Evolutionary conservation across 2,329 filamentous ascomycete species (phyloP).

Genomic region (Lanzia echinophila): DNA sequence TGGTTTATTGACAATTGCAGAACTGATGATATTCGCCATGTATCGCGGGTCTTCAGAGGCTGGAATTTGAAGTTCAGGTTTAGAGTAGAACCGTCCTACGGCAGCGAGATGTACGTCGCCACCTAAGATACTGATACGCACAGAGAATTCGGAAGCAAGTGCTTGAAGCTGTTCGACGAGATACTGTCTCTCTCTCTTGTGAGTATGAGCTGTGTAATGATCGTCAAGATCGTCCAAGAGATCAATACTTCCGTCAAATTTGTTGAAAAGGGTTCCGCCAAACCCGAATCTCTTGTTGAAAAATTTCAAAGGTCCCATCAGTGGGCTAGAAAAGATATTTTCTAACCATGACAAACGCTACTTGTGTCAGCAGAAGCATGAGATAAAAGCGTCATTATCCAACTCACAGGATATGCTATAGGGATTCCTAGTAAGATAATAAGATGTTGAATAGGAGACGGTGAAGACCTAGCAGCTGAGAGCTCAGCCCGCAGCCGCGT

Average conservation of each 20-base stretch:
- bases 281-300: slow-evolving; percentile 71
- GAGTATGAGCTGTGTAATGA: slow-evolving; percentile 87
- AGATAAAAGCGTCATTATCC: slow-evolving; percentile 18
- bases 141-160: slow-evolving; percentile 76
- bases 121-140: slow-evolving; percentile 85
- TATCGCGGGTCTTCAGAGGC: slow-evolving; percentile 94
- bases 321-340: slow-evolving; percentile 78
- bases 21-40: slow-evolving; percentile 93
- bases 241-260: slow-evolving; percentile 90
- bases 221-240: slow-evolving; percentile 90
- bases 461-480: slow-evolving; percentile 54
- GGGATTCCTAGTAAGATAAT: slow-evolving; percentile 83
- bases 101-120: slow-evolving; percentile 92
- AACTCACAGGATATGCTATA: slow-evolving; percentile 70
- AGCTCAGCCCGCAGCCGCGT: slow-evolving; percentile 69
- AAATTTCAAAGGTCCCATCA: slow-evolving; percentile 84
- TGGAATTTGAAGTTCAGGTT: slow-evolving; percentile 68
- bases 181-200: slow-evolving; percentile 79
- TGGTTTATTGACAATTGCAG: slow-evolving; percentile 88
- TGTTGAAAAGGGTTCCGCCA: slow-evolving; percentile 81
- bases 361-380: slow-evolving; percentile 10
- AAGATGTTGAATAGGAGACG: slow-evolving; percentile 79
- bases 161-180: slow-evolving; percentile 77
- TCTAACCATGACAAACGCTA: slow-evolving; percentile 91
- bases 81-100: slow-evolving; percentile 91